Evolutionary conservation across 2,329 filamentous ascomycete genomes (phyloP), one percentile per base, ranked within the genome.

Genomic region (Hypoxylon sp.): DNA sequence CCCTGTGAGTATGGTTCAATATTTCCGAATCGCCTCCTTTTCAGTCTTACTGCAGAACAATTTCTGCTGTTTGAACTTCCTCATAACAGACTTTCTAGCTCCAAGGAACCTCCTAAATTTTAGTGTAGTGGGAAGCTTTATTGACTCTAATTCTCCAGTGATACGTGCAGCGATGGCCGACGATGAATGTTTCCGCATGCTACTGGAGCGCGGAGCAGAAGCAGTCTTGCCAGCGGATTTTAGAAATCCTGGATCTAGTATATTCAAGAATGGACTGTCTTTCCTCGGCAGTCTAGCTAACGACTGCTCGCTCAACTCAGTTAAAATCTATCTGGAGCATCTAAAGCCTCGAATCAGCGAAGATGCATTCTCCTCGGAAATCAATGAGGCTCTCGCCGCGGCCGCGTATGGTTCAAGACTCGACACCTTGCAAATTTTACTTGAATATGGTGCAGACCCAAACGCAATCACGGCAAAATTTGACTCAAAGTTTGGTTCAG

Each of bases 191-290:
- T 63, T 63, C 52, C 45, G 46, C 7, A 34, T 51, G 51, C 52
- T 63, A 36, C 30, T 63, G 10, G 60, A 63, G 21, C 52, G 52
- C 19, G 60, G 52, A n/a, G 60, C 60, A 32, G 5, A 51, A 14
- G 5, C 23, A 28, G 45, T 51, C 19, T 21, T 63, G 13, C 60
- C 60, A 4, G 19, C 41, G 5, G 13, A 13, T 46, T 19, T 28
- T 13, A 32, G 25, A 23, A 51, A 34, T 19, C 51, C 51, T 3
- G 14, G 11, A 14, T 11, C 23, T 28, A 17, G n/a, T 10, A 34
- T 50, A 3, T 57, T 51, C 32, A 50, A 41, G 9, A 46, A 36
- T 19, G 51, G 43, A 19, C 11, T 63, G 14, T 63, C 60, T 21
- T 63, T 63, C 60, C 45, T 63, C 28, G 60, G 23, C 2, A 34